Conservation (phyloP, 495 filamentous ascomycete genomes). For the Aspergillus nanangensis region DNA sequence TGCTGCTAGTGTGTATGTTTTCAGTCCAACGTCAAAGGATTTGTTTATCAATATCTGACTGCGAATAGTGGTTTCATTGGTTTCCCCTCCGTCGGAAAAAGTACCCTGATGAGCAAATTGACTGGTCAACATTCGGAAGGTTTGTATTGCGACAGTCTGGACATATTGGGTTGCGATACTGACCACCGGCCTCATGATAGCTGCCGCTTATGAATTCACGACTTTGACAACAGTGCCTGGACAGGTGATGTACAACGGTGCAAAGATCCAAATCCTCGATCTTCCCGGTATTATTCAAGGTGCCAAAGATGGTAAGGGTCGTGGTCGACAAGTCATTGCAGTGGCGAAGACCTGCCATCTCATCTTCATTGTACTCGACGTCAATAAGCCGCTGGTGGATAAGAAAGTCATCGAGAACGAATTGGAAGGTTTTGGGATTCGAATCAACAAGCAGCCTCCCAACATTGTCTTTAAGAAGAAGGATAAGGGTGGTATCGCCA, state of each 20-base stretch:
- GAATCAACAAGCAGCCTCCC: constrained; percentile 94
- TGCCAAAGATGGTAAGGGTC: constrained; percentile 96
- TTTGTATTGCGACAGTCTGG: constrained; percentile 17
- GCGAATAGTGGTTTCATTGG: constrained; percentile 52
- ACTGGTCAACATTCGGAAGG: constrained; percentile 96
- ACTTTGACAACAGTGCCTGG: constrained; percentile 96
- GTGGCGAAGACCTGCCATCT: constrained; percentile 98
- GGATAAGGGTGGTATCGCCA: constrained; percentile 94
- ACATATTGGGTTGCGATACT: background rate
- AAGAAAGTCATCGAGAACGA: constrained; percentile 97
- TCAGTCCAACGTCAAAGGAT: background rate
- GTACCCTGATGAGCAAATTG: constrained; percentile 89
- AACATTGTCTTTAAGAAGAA: constrained; percentile 99
- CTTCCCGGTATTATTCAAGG: constrained; percentile 98
- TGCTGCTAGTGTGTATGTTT: constrained; percentile 88
- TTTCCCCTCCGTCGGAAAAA: constrained; percentile 97
- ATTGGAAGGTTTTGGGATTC: constrained; percentile 94
- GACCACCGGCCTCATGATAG: constrained; percentile 36
- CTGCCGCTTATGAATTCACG: constrained; percentile 96
- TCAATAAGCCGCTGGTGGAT: constrained; percentile 96
- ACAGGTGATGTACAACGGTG: constrained; percentile 94
- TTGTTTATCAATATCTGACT: constrained; percentile 11
- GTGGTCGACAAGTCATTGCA: constrained; percentile 97
- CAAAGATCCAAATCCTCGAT: constrained; percentile 98
- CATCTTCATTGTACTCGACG: constrained; percentile 97